Evolutionary conservation across 2,329 filamentous ascomycete genomes (phyloP), one percentile per base, ranked within the genome.

Genomic region (Pseudocercospora vitis): DNA sequence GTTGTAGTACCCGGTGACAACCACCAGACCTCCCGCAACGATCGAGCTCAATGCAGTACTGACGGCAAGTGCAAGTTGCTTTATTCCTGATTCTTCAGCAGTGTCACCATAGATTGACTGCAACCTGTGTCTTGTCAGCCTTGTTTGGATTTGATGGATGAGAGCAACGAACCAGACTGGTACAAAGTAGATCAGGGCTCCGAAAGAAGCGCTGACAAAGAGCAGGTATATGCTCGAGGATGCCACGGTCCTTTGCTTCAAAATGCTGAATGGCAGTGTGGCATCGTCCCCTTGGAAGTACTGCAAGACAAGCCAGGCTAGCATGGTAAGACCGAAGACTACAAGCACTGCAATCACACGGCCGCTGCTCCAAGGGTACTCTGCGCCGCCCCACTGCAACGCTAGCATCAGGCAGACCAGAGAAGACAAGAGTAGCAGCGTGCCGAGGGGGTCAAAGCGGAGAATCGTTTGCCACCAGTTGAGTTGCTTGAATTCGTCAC

Each of bases 351-450:
- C 70, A 42, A 76, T 71, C 60, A 76, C 71, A 32, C 69, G 66
- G 12, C 64, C 68, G 53, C 60, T 69, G 16, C 62, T 65, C 71
- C 73, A 76, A 2, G 32, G 3, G 21, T 57, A 59, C n/a, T 28
- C 42, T 1, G 44, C 21, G 14, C 74, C 74, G 44, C 73, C 75
- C 73, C 73, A 76, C 51, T 76, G 73, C 4, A 78, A 64, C 31
- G 74, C 75, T 37, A 78, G 71, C 12, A 77, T 64, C 32, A 76
- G 58, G 58, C 70, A 74, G 50, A 76, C 65, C 50, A 76, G 66
- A 14, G 66, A 67, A 1, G 71, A 69, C 11, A 75, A 55, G 4
- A 65, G 48, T 11, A 74, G 50, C 2, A 68, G 56, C 2, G 69
- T 73, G 4, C 75, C 75, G 7, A 70, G 52, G 2, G 74, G 66